phyloP scores from a whole-genome alignment of 495 filamentous ascomycete genomes.

The Trichoderma reesei region DNA sequence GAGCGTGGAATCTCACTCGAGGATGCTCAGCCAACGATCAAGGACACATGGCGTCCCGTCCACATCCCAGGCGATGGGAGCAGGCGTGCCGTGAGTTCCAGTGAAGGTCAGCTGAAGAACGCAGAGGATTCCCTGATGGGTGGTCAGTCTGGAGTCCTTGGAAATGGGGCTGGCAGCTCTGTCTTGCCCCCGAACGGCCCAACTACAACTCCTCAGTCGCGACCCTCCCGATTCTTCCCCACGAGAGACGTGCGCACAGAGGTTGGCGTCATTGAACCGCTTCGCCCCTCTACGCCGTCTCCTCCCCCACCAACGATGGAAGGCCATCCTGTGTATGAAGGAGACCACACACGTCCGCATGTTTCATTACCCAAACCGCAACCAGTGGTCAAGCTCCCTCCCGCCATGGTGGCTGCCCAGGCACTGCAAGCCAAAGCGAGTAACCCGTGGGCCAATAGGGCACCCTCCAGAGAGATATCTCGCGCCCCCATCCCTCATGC shows the following conservation, averaged over 20 bases:
- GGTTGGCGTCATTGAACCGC: slow-evolving; percentile 13
- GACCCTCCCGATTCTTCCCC: slow-evolving; percentile 56
- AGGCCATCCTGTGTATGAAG: slow-evolving; percentile 62
- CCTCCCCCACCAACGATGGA: slow-evolving; percentile 66
- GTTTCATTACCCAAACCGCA: slow-evolving; percentile 59
- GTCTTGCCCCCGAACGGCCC: slow-evolving; percentile 8
- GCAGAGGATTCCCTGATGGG: not conserved
- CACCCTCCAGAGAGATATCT: not conserved
- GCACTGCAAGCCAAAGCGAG: not conserved
- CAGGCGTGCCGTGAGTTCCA: slow-evolving; percentile 13
- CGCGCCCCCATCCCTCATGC: not conserved
- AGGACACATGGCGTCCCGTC: slow-evolving; percentile 56
- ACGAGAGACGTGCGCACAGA: slow-evolving; percentile 31
- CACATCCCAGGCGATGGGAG: slow-evolving; percentile 27
- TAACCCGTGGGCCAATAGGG: not conserved
- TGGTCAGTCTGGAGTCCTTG: not conserved
- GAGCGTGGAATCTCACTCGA: slow-evolving; percentile 20
- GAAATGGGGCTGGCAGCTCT: not conserved
- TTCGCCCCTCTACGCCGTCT: slow-evolving; percentile 43
- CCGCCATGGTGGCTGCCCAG: slow-evolving; percentile 27
- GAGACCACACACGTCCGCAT: slow-evolving; percentile 51
- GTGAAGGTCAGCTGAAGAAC: not conserved
- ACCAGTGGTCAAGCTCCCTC: slow-evolving; percentile 64
- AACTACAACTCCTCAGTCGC: slow-evolving; percentile 13
- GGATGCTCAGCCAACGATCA: slow-evolving; percentile 38